These are phyloP conservation scores for Theileria parva DNA, from an alignment of 169 alveolate species.

Conservation along the genomic window DNA sequence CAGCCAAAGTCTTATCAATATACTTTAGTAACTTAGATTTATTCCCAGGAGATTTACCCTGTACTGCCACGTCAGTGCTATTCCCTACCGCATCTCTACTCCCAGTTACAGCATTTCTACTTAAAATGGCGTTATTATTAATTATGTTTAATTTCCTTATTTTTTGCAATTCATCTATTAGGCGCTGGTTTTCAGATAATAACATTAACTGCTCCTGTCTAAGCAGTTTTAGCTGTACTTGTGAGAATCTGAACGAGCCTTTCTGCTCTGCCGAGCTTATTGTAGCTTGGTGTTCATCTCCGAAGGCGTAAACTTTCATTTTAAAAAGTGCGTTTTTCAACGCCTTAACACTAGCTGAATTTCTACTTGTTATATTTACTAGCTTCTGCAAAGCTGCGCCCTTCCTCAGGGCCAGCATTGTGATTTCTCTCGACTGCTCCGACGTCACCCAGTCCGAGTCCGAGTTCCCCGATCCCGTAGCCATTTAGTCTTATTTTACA, in stretches of 20 bases:
- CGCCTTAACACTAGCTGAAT: conserved; percentile 54
- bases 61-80: not conserved
- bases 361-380: conserved; percentile 57
- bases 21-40: conserved; percentile 49
- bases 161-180: conserved; percentile 71
- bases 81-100: conserved; percentile 39
- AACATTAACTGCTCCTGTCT: conserved; percentile 79
- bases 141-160: conserved; percentile 45
- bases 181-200: conserved; percentile 77
- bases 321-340: conserved; percentile 65
- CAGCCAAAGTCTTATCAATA: conserved; percentile 49
- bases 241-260: conserved; percentile 60
- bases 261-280: conserved; percentile 35
- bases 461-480: not conserved
- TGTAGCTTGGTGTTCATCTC: conserved; percentile 54
- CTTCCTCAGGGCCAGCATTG: conserved; percentile 69
- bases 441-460: conserved; percentile 20
- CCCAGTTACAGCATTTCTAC: conserved; percentile 22
- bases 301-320: conserved; percentile 66
- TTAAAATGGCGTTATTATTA: not conserved
- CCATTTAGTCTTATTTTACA: not conserved
- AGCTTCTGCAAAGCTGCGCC: conserved; percentile 76
- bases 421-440: conserved; percentile 64
- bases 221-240: conserved; percentile 71
- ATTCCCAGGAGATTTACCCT: not conserved